Percentiles rank a stretch among this genome's conserved stretches.
Evolutionary conservation across 768 basidiomycete species (phyloP).

Genomic region (Coprinopsis sp.): DNA sequence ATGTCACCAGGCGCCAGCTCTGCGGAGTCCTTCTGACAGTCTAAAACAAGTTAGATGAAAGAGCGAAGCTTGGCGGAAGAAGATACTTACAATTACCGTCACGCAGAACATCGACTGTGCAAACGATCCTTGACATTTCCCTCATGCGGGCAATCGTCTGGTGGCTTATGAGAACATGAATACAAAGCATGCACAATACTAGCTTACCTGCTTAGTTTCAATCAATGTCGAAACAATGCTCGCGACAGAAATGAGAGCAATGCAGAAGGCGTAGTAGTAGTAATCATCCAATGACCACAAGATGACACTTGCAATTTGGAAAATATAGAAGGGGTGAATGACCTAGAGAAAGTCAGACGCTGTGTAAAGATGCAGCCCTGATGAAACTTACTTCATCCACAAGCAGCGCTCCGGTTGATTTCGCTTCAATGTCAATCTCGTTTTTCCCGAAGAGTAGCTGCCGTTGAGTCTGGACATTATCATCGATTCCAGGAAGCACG

Average conservation of each 20-base stretch:
- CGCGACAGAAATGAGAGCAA: slow-evolving; percentile 81
- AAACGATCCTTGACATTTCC: slow-evolving; percentile 91
- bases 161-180: neutral
- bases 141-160: slow-evolving; percentile 92
- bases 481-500: slow-evolving; percentile 62
- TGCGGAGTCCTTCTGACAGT: slow-evolving; percentile 68
- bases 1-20: slow-evolving; percentile 90
- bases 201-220: slow-evolving; percentile 83
- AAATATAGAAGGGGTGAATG: slow-evolving; percentile 97
- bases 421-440: slow-evolving; percentile 85
- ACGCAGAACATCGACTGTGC: slow-evolving; percentile 64
- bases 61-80: neutral
- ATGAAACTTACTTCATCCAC: slow-evolving; percentile 71
- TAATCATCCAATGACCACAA: slow-evolving; percentile 96
- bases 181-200: neutral
- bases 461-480: slow-evolving; percentile 57
- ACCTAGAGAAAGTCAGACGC: slow-evolving; percentile 39
- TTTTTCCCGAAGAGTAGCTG: slow-evolving; percentile 76
- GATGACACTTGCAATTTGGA: slow-evolving; percentile 92
- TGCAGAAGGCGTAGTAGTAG: slow-evolving; percentile 96
- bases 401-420: slow-evolving; percentile 70
- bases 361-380: neutral
- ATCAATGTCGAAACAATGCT: slow-evolving; percentile 84
- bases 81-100: slow-evolving; percentile 63
- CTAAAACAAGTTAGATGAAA: slow-evolving; percentile 31